Conservation (phyloP, 2,329 filamentous ascomycete species). For the Pyrenophora tritici-repentis region DNA sequence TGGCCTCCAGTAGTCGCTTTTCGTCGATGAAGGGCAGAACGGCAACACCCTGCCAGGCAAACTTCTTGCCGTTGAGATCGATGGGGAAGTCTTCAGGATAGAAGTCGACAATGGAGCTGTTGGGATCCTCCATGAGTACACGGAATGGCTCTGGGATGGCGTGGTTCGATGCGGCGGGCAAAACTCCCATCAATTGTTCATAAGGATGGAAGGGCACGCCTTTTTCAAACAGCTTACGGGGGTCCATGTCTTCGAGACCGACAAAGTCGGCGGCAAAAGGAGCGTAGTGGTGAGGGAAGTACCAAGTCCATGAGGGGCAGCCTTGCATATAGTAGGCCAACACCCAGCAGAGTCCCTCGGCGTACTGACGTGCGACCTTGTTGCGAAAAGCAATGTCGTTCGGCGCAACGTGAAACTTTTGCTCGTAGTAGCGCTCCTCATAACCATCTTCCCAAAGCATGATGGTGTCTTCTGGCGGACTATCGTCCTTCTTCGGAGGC, state of each 20-base stretch:
- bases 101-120: constrained; percentile 95
- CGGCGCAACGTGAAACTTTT: constrained; percentile 87
- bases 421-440: constrained; percentile 92
- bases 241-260: constrained; percentile 74
- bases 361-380: constrained; percentile 87
- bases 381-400: constrained; percentile 84
- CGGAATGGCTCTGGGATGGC: constrained; percentile 89
- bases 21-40: constrained; percentile 96
- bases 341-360: constrained; percentile 94
- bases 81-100: constrained; percentile 94
- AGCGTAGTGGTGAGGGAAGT: constrained; percentile 97
- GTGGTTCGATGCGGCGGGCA: constrained; percentile 91
- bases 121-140: constrained; percentile 81
- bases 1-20: constrained; percentile 78
- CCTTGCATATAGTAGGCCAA: constrained; percentile 97
- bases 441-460: constrained; percentile 95
- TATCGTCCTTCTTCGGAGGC: constrained; percentile 53
- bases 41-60: constrained; percentile 95
- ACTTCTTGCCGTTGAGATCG: constrained; percentile 97
- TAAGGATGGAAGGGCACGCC: constrained; percentile 88
- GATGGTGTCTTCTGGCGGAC: constrained; percentile 77
- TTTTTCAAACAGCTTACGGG: constrained; percentile 73
- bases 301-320: constrained; percentile 99
- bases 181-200: constrained; percentile 96
- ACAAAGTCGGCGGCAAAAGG: constrained; percentile 96